These are phyloP conservation scores for Tolypocladium nubicola DNA, from an alignment of 2,329 filamentous ascomycete genomes.

Conservation along the genomic window DNA sequence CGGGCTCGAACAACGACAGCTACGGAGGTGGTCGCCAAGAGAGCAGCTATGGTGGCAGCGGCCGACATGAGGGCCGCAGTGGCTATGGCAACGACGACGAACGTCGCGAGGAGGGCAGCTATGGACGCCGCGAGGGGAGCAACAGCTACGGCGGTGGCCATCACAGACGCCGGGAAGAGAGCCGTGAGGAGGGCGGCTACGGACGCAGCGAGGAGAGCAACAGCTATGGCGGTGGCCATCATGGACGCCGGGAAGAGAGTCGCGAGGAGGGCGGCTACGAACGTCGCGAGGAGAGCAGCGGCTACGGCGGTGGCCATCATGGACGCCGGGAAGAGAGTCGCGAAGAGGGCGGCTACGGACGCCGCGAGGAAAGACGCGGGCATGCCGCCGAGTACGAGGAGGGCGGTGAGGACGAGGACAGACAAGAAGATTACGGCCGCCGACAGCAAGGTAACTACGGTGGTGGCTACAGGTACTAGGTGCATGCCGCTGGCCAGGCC, in stretches of 20 bases:
- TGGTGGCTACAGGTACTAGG: conserved; percentile 8
- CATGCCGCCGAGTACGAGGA: conserved; percentile 12
- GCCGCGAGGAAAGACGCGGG: conserved; percentile 9
- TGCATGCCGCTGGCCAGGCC: neutral
- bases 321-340: conserved; percentile 9
- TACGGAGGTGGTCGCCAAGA: conserved; percentile 9
- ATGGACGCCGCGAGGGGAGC: conserved; percentile 8
- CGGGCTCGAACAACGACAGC: conserved; percentile 20
- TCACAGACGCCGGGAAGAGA: conserved; percentile 11
- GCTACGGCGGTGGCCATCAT: neutral
- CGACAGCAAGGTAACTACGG: conserved; percentile 16
- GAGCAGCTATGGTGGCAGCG: conserved; percentile 13
- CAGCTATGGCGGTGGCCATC: neutral
- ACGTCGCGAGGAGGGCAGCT: conserved; percentile 8
- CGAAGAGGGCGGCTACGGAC: conserved; percentile 4
- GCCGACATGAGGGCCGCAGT: conserved; percentile 11
- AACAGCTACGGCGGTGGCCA: neutral
- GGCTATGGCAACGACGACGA: conserved; percentile 12
- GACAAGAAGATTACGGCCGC: conserved; percentile 3
- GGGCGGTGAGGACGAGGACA: conserved; percentile 4
- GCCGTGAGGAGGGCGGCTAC: conserved; percentile 7
- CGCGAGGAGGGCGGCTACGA: conserved; percentile 7
- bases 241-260: conserved; percentile 7
- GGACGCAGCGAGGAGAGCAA: conserved; percentile 4
- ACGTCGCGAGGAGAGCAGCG: conserved; percentile 2